Evolutionary conservation across 108 stramenopile species (phyloP).

Genomic region (Aurantiochytrium sp.): DNA sequence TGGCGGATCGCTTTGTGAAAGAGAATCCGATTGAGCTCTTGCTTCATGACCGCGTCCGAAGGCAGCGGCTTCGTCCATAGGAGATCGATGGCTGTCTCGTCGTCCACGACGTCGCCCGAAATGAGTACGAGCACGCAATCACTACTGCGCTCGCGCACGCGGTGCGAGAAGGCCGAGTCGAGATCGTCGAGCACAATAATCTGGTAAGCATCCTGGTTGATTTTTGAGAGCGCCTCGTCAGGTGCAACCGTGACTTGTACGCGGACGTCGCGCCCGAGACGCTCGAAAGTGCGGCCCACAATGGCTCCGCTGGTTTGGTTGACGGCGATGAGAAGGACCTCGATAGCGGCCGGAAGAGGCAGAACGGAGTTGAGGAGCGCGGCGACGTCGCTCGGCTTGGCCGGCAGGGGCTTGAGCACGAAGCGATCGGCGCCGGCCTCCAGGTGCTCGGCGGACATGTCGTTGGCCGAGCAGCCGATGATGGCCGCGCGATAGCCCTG

Average conservation of each 20-base stretch:
- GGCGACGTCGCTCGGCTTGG: neutral
- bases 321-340: neutral
- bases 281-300: neutral
- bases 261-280: neutral
- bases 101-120: neutral
- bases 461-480: conserved; percentile 16
- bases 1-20: neutral
- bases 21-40: neutral
- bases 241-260: neutral
- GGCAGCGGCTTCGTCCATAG: neutral
- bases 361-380: neutral
- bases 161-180: neutral
- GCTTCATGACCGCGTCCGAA: neutral
- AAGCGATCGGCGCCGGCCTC: neutral
- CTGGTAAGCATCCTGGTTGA: neutral
- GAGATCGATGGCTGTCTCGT: neutral
- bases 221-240: neutral
- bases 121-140: neutral
- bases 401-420: neutral
- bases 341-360: neutral
- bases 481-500: neutral
- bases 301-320: neutral
- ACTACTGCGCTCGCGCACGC: neutral
- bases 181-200: neutral
- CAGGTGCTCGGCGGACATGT: neutral